A percentile compares a stretch with the other conserved stretches of the same genome.
phyloP scores from a whole-genome alignment of 352 stramenopile species.

The Pythium biforme region DNA sequence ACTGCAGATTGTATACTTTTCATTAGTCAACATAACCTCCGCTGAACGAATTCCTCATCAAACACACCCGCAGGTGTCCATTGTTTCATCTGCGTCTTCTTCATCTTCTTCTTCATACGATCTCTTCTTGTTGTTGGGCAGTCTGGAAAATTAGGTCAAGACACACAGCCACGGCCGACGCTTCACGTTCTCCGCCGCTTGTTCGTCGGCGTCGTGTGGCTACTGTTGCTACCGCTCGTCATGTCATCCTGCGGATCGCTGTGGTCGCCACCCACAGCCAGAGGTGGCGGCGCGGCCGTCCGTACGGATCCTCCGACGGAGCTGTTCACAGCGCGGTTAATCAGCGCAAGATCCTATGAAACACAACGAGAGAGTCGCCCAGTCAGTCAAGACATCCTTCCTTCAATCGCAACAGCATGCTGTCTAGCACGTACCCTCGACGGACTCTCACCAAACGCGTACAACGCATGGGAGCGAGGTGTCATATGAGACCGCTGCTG shows the following conservation, averaged over 20 bases:
- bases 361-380: conserved; percentile 3
- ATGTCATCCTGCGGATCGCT: conserved; percentile 15
- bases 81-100: background rate
- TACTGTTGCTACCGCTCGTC: conserved; percentile 26
- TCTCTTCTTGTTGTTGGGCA: background rate
- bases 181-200: conserved; percentile 29
- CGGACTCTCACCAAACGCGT: conserved; percentile 86
- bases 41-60: background rate
- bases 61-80: background rate
- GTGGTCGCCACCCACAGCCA: conserved; percentile 1
- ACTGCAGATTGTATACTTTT: conserved; percentile 5
- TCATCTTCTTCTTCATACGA: background rate
- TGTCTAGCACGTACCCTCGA: conserved; percentile 48
- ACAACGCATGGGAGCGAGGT: conserved; percentile 76
- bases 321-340: conserved; percentile 33
- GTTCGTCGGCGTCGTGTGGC: conserved; percentile 24
- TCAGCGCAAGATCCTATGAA: conserved; percentile 28
- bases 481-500: conserved; percentile 71
- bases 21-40: conserved; percentile 5
- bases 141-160: background rate
- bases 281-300: conserved; percentile 15
- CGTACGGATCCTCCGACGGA: conserved; percentile 1
- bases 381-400: background rate
- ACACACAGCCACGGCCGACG: background rate
- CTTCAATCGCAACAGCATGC: background rate